phyloP scores from a whole-genome alignment of 768 basidiomycete species.

The Lactarius sp. region DNA sequence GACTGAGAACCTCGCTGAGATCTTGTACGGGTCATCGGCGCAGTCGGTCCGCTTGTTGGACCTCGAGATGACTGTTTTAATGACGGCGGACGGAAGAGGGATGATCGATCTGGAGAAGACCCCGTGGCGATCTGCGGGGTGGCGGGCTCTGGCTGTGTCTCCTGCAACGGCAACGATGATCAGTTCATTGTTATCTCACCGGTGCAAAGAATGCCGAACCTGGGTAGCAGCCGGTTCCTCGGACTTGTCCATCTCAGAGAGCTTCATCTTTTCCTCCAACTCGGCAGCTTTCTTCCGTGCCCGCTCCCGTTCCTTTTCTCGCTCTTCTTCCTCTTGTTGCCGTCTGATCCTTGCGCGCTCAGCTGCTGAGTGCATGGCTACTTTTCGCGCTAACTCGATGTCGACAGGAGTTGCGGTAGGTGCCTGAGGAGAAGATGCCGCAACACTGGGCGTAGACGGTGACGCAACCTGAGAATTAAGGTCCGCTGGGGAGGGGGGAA shows the following conservation, averaged over 20 bases:
- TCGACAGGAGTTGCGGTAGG: constrained; percentile 28
- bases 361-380: constrained; percentile 79
- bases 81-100: constrained; percentile 28
- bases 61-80: constrained; percentile 30
- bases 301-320: constrained; percentile 74
- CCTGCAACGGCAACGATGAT: constrained; percentile 3
- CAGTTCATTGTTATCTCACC: neutral
- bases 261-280: constrained; percentile 62
- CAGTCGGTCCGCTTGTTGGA: constrained; percentile 6
- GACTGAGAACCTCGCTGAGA: constrained; percentile 24
- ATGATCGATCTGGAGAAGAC: neutral
- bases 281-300: constrained; percentile 77
- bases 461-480: constrained; percentile 11
- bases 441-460: constrained; percentile 22
- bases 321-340: constrained; percentile 78
- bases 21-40: constrained; percentile 14
- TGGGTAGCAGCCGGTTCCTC: neutral
- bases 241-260: constrained; percentile 8
- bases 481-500: constrained; percentile 4
- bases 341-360: constrained; percentile 76
- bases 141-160: neutral
- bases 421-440: constrained; percentile 24
- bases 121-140: neutral
- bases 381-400: constrained; percentile 63
- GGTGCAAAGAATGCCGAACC: constrained; percentile 1